A percentile compares a stretch with the other conserved stretches of the same genome.
These are phyloP conservation scores for Tribonema minus DNA, from an alignment of 108 stramenopile species.

Conservation along the genomic window DNA sequence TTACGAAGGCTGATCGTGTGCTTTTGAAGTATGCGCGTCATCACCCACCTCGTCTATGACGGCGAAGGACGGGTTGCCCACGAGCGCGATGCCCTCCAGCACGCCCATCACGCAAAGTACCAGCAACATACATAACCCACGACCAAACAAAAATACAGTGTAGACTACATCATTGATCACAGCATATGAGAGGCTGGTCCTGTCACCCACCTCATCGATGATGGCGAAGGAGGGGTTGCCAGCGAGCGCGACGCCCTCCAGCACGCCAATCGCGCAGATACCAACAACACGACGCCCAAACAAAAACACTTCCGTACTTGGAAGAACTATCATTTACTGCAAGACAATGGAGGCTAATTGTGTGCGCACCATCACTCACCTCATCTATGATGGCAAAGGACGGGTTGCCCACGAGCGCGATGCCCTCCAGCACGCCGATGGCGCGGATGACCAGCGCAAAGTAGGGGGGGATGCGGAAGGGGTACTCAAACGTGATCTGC, in stretches of 20 bases:
- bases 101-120: too few relatives aligned
- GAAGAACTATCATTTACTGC: too few relatives aligned
- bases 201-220: constrained; percentile 91
- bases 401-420: constrained; percentile 81
- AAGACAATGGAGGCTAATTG: too few relatives aligned
- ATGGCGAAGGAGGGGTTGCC: constrained; percentile 85
- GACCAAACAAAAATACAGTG: too few relatives aligned
- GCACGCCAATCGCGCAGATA: constrained; percentile 81
- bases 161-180: too few relatives aligned
- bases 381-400: constrained; percentile 89
- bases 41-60: constrained; percentile 91
- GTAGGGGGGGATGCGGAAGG: constrained; percentile 81
- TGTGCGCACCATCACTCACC: too few relatives aligned
- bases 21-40: too few relatives aligned
- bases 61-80: constrained; percentile 79
- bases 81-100: constrained; percentile 86
- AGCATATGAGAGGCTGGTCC: too few relatives aligned
- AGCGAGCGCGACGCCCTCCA: constrained; percentile 87
- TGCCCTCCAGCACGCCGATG: constrained; percentile 83
- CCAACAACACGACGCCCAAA: too few relatives aligned
- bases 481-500: constrained; percentile 84
- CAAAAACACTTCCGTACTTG: too few relatives aligned
- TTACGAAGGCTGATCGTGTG: too few relatives aligned
- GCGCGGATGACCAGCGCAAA: constrained; percentile 89
- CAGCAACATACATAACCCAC: too few relatives aligned